Evolutionary conservation across 208 protist genomes (phyloP).

Genomic region (Acanthamoeba triangularis): DNA sequence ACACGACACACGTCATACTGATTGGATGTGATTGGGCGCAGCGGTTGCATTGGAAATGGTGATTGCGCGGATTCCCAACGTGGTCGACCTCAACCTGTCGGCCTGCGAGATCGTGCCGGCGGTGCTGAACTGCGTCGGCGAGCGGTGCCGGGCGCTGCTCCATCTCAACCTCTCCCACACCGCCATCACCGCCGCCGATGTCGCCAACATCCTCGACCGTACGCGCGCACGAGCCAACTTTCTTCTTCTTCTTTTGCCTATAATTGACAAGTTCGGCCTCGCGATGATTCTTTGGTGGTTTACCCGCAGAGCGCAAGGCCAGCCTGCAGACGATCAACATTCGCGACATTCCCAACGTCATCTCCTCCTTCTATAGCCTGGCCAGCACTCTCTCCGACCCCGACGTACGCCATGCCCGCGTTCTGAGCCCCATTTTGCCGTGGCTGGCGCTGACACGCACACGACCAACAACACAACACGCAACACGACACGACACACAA

Average conservation of each 20-base stretch:
- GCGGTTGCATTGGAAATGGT: background rate
- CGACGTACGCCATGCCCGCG: background rate
- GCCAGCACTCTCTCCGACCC: background rate
- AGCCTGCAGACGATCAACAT: conserved; percentile 34
- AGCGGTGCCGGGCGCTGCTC: background rate
- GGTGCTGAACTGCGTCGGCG: background rate
- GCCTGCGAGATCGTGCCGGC: background rate
- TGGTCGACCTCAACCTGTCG: conserved; percentile 2
- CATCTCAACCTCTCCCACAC: conserved; percentile 17
- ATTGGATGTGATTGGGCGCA: background rate
- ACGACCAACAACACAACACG: background rate
- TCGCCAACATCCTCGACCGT: background rate
- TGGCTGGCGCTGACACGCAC: no score
- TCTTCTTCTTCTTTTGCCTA: no score
- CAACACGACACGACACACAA: background rate
- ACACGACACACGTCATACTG: no score
- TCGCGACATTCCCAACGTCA: conserved; percentile 11
- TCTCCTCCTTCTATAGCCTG: conserved; percentile 2
- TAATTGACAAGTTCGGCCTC: no score
- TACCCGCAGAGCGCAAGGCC: background rate
- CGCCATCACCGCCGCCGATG: background rate
- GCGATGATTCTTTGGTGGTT: no score
- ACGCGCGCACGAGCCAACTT: background rate
- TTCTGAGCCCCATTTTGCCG: no score
- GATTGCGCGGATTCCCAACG: background rate